Base-by-base conservation (phyloP, 352 stramenopile genomes). In the Phytophthora hibernalis region DNA sequence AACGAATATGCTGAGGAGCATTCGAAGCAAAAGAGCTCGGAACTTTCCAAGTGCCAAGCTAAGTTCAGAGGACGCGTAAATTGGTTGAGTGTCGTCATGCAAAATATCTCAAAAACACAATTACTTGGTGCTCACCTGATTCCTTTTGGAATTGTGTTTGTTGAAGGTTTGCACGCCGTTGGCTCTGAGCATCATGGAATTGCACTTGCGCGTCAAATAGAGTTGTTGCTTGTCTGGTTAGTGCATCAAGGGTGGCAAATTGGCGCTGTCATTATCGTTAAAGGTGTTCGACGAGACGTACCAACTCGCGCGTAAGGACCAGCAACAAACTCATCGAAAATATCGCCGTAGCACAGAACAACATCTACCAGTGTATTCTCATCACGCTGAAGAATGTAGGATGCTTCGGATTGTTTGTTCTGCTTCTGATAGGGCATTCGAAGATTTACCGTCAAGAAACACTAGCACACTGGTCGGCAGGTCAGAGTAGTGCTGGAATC, bases 91-190 rank as follows among this genome's bases (percentile, higher is more conserved):
- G 55, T 44, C 18, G 20, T 57, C 0, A 57, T 35, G 48, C 47
- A 58, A 52, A 67, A 61, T 33, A 60, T 67, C 11, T 9, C 38
- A 1, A 66, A 44, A 48, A 54, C 33, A 15, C 58, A 66, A 21
- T 48, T 66, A 21, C 28, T 66, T 16, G 51, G 43, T 1, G 26
- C 31, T 37, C 26, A 54, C 3, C 28, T 66, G 15, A 49, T 16
- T 30, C 30, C 49, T 4, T 66, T 66, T 31, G 58, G 58, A 5
- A 22, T 10, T 24, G 2, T 42, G 6, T 11, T 65, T 12, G 20
- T 47, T 0, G 28, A 44, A 24, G 58, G 38, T 18, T 51, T 65
- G 28, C 48, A 54, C 16, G 1, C 5, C 5, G 57, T 65, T 9
- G 48, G 37, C 5, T 59, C 58, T 3, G 37, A 59, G 3, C 57